A percentile compares a stretch with the other conserved stretches of the same genome.
These are phyloP conservation scores for Aegilops longissima DNA, from an alignment of 176 grass and related monocot genomes.

Conservation along the genomic window DNA sequence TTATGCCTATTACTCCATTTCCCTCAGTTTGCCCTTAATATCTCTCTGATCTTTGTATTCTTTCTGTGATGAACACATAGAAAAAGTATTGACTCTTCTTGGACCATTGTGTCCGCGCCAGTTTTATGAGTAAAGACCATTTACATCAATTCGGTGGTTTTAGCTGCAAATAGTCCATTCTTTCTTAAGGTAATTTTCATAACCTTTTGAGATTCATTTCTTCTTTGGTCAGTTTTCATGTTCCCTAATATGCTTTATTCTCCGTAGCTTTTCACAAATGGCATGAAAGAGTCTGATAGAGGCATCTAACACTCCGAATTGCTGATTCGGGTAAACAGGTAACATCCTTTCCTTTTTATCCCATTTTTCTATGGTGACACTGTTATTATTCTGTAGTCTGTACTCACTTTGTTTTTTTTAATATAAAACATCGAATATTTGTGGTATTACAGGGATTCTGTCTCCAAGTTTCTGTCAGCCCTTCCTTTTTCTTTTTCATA, in stretches of 20 bases:
- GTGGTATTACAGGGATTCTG: neutral
- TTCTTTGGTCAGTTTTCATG: constrained; percentile 5
- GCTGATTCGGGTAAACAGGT: constrained; percentile 71
- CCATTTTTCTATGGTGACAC: neutral
- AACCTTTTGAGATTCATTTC: neutral
- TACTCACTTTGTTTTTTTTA: neutral
- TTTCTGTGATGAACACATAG: constrained; percentile 43
- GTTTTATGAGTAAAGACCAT: constrained; percentile 65
- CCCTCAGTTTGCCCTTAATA: neutral
- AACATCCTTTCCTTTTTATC: neutral
- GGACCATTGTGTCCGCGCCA: constrained; percentile 39
- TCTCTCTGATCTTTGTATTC: neutral
- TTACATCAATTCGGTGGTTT: constrained; percentile 91
- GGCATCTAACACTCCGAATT: constrained; percentile 83
- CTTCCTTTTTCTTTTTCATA: neutral
- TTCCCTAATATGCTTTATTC: constrained; percentile 23
- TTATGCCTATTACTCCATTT: neutral
- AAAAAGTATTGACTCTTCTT: constrained; percentile 58
- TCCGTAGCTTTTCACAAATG: constrained; percentile 93
- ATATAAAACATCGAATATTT: neutral
- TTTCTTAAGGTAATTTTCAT: constrained; percentile 76
- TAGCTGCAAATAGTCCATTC: constrained; percentile 95
- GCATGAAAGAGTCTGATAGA: constrained; percentile 97
- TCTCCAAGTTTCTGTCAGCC: neutral
- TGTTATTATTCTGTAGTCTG: neutral